Evolutionary conservation across 805 yeast species (phyloP).

Genomic region (Sungouiella blattae): DNA sequence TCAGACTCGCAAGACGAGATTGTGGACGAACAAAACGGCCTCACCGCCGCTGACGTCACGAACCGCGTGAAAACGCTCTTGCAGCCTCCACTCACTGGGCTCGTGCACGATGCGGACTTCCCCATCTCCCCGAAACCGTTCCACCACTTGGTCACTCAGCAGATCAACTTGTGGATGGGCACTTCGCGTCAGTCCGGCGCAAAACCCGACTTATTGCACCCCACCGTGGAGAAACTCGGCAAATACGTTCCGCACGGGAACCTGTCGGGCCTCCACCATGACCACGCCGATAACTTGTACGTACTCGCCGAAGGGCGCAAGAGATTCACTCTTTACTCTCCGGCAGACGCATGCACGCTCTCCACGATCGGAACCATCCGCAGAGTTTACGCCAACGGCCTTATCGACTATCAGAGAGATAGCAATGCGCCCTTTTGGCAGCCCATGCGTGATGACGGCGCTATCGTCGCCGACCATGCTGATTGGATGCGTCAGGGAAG

Average conservation of each 20-base stretch:
- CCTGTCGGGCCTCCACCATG: conserved; percentile 76
- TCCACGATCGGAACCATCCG: conserved; percentile 64
- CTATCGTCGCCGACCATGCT: conserved; percentile 48
- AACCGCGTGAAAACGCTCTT: conserved; percentile 46
- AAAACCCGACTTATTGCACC: conserved; percentile 10
- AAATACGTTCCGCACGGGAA: conserved; percentile 55
- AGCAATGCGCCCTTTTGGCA: conserved; percentile 62
- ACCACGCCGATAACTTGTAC: conserved; percentile 75
- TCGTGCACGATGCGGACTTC: conserved; percentile 23
- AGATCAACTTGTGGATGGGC: conserved; percentile 75
- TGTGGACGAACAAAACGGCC: conserved; percentile 34
- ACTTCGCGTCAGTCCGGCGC: conserved; percentile 18
- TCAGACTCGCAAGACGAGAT: neutral
- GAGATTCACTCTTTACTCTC: conserved; percentile 64
- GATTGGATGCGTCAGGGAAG: too few relatives aligned
- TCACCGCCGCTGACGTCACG: conserved; percentile 29
- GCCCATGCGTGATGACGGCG: conserved; percentile 58
- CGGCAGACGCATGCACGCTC: conserved; percentile 55
- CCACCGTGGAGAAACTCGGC: conserved; percentile 41
- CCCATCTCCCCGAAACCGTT: conserved; percentile 45
- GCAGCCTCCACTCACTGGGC: conserved; percentile 59
- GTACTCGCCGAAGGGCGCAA: conserved; percentile 58
- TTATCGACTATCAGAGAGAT: conserved; percentile 58
- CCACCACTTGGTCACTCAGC: conserved; percentile 54
- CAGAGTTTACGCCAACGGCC: conserved; percentile 54